Evolutionary conservation across 108 stramenopile genomes (phyloP), one percentile per base, ranked within the genome.

Genomic region (Stephanodiscus minutulus): DNA sequence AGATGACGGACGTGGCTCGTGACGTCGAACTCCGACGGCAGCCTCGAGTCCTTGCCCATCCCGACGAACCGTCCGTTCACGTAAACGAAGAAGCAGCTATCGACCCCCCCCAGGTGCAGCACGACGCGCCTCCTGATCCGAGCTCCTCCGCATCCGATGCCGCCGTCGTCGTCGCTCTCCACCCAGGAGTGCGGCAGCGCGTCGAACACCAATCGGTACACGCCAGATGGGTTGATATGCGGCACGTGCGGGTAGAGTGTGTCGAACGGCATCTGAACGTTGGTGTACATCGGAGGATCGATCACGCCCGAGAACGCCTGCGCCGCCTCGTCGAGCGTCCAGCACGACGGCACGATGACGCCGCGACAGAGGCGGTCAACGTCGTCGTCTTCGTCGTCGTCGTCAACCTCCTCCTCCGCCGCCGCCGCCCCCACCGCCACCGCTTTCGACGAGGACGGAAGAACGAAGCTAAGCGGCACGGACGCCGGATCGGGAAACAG

Each of bases 41-140:
- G 65, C 50, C 90, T 80, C 17, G 86, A 88, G 74, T 97, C 96
- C 67, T 96, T 88, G 35, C 79, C 82, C 70, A 88, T 94, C 13
- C 96, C 96, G 4, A 95, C 70, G 37, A 75, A 72, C 5, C 76
- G 29, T 0, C 85, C 90, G 72, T 97, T 92, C 58, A 92, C 61
- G 64, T 79, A 93, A 1, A 94, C 85, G 70, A 86, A 91, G 65
- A 86, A 90, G 22, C 86, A 89, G 5, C 90, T 81, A 68, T 91
- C 94, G 4, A 90, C 81, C 11, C 29, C 93, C 85, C 74, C 94
- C 82, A 60, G 91, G 66, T 60, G 90, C 17, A 64, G 92, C 27
- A 58, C 75, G 68, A 81, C 71, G 78, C 53, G 64, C 50, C 35
- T 71, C 35, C 54, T 35, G 24, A 28, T 57, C 65, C 20, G 65